Base-by-base conservation (phyloP, 2,329 filamentous ascomycete genomes). In the Alternaria sp. region DNA sequence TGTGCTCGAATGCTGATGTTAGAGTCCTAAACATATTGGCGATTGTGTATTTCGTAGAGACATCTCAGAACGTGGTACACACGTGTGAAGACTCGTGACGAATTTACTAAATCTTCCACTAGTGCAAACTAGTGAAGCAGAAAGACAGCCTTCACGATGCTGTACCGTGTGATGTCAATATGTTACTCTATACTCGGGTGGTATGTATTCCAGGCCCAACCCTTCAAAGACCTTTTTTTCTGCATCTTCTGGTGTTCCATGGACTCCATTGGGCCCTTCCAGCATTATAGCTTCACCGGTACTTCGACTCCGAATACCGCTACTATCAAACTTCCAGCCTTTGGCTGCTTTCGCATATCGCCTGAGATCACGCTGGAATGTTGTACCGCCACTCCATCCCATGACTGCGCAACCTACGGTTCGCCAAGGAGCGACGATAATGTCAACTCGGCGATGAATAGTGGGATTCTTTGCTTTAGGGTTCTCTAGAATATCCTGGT, bases 351-450 rank as follows among this genome's bases (percentile, higher is more conserved):
- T 94, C 62, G 90, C 92, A 78, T 94, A 97, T 34, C 90, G 83
- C 41, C 94, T 84, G 55, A 98, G 76, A 77, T 98, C 95, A 25
- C 94, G 84, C 81, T 97, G 88, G 68, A 97, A 98, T 0, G 93
- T 97, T 0, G 90, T 97, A 1, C 89, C 94, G 1, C 93, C 92
- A 16, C 87, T 90, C 95, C 94, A 98, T 2, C 93, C 94, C 18
- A 94, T 81, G 4, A 98, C 85, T 0, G 94, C 94, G 69, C 93
- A 97, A 0, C 95, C 94, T 0, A 92, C 89, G 0, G 93, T 97
- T 57, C 89, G 90, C 92, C 94, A 97, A 0, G 94, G 93, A 22
- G 88, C 89, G 63, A 98, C 84, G 67, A 98, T 94, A 59, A 98
- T 97, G 74, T 98, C 94, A 1, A 98, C 94, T 46, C 94, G 85